Base-by-base conservation (phyloP, 306 rosid genomes). In the Abrus pulchellus region DNA sequence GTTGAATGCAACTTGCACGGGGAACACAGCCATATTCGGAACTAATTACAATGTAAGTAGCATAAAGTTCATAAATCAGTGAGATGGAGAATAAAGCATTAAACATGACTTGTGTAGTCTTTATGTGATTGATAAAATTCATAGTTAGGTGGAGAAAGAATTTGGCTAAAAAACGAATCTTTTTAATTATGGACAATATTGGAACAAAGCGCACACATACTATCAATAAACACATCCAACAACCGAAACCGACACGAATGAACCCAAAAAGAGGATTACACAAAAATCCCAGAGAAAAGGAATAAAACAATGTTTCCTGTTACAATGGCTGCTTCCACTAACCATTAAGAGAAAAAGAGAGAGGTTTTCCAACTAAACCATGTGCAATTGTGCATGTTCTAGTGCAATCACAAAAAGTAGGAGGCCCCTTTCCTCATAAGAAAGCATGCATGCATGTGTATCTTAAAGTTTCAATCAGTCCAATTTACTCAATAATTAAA, bases 181-280 rank as follows among this genome's bases (percentile, higher is more conserved):
- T 50, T 49, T 68, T 32, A 59, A 48, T 48, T 57, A 14, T 1
- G 34, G 49, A 9, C n/a, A 32, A 38, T 50, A 38, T 57, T 67
- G 65, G 65, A 75, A 79, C 44, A 79, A 66, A 75, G 72, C 13
- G 14, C 69, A 54, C 14, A 44, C 10, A 67, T 32, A 28, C n/a
- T 78, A 44, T 32, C 7, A 4, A 56, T 44, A 45, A 44, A 43
- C 61, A 44, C 36, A 40, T 59, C 52, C n/a, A 62, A 50, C 49
- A 53, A 52, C 38, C 6, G 7, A n/a, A 72, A 72, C 44, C 45
- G 60, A 76, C 60, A 82, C 66, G 48, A 76, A 74, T 81, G 74
- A 56, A 61, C 63, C 63, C 68, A 64, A 70, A 83, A 83, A 62
- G 83, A 83, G 79, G 44, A 70, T 62, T 69, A 69, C 53, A 33